phyloP scores from a whole-genome alignment of 257 asterid genomes.

The Solanum habrochaites region DNA sequence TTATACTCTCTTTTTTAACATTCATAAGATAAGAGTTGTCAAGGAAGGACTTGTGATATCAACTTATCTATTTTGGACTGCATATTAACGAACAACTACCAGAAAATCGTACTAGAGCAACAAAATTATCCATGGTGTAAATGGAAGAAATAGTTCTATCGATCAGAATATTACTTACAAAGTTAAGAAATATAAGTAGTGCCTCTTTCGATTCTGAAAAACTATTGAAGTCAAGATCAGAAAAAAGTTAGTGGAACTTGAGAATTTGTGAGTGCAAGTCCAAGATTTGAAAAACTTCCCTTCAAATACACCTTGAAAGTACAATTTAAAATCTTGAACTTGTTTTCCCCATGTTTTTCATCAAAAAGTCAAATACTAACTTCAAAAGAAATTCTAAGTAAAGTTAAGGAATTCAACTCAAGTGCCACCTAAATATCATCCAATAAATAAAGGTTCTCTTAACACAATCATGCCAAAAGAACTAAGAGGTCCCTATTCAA shows the following conservation, averaged over 20 bases:
- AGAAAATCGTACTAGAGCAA: background rate
- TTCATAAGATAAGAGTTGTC: background rate
- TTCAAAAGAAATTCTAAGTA: background rate
- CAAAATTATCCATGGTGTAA: background rate
- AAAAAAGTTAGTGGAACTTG: background rate
- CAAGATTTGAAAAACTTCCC: background rate
- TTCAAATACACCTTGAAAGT: background rate
- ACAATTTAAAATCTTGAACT: background rate
- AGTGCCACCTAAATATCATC: background rate
- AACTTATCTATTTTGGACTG: background rate
- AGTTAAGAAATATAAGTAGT: background rate
- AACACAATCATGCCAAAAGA: background rate
- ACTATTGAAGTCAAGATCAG: background rate
- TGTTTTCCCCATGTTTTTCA: background rate
- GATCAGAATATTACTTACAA: background rate
- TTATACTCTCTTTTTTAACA: background rate
- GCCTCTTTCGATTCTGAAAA: background rate
- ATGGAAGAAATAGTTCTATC: background rate
- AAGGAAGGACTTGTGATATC: background rate
- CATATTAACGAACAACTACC: background rate
- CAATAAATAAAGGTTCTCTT: background rate
- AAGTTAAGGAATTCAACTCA: background rate
- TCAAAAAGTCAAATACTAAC: background rate
- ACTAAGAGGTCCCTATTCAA: background rate
- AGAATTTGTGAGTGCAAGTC: background rate